Base-by-base conservation (phyloP, 164 flowering plant species). In the Nymphaea colorata region DNA sequence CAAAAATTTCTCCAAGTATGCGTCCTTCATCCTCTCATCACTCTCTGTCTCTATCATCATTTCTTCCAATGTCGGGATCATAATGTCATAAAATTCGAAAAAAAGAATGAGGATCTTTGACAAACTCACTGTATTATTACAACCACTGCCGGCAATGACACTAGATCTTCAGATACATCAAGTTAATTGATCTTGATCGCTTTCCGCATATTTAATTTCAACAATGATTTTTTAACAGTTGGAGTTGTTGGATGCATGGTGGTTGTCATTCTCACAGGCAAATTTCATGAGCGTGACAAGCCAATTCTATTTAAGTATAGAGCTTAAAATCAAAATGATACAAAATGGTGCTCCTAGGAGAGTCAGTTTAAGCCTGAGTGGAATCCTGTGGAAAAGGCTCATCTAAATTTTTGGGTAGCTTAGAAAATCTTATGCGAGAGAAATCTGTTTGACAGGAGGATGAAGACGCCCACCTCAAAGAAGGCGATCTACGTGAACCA, bases 401-500 rank as follows among this genome's bases (percentile, higher is more conserved):
- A 51, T 51, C 57, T 25, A 25, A 25, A 25, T 25, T 25, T 15
- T 51, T 8, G 3, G 57, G 8, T 51, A 51, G 14, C 15, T 51
- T 15, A 8, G 57, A 6, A 7, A 8, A 8, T 51, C 57, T 51
- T 51, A 8, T 15, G 12, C 57, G 8, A 51, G 10, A 51, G 14
- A 15, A 51, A 51, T 51, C 57, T 6, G 8, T 10, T 51, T 51
- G 82, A 73, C 85, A 90, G 96, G 83, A 86, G 67, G 80, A 79
- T 80, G 88, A 67, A 17, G 47, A 79, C 75, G 64, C 79, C 81
- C 43, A 93, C 74, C 76, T 93, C 98, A 43, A 86, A 76, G 82
- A 93, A 90, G 80, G 98, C 96, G 66, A 76, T 72, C 41, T 72
- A 70, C 72, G 88, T 93, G 44, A 77, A 78, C 42, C 43, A 41